A percentile compares a stretch with the other conserved stretches of the same genome.
phyloP scores from a whole-genome alignment of 2,329 filamentous ascomycete species.

The Elsinoe australis region DNA sequence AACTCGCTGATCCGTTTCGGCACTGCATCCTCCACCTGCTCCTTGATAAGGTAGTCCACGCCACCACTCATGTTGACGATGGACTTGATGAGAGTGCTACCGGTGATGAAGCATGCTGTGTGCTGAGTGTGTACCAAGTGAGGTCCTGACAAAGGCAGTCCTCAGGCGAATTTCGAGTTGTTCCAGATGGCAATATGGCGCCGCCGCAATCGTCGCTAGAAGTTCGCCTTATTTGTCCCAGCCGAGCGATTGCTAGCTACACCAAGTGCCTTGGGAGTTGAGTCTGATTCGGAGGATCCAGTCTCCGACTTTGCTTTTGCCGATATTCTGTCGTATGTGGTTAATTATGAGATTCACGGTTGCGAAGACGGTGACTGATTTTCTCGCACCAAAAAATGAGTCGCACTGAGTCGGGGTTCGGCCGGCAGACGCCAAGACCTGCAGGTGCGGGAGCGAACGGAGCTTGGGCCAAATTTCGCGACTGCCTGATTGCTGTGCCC shows the following conservation, averaged over 20 bases:
- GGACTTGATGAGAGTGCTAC: background rate
- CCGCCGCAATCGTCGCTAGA: too few relatives aligned
- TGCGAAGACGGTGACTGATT: conserved; percentile 6
- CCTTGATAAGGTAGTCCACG: conserved; percentile 46
- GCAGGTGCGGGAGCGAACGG: conserved; percentile 3
- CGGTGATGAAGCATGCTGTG: background rate
- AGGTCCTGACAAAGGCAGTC: background rate
- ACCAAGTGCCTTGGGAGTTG: too few relatives aligned
- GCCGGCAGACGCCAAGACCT: conserved; percentile 6
- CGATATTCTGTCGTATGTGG: too few relatives aligned
- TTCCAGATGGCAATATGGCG: too few relatives aligned
- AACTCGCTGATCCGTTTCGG: conserved; percentile 89
- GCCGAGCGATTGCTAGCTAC: too few relatives aligned
- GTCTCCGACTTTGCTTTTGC: too few relatives aligned
- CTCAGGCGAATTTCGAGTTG: too few relatives aligned
- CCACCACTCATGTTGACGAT: conserved; percentile 14
- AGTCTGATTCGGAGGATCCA: too few relatives aligned
- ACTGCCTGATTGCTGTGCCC: conserved; percentile 13
- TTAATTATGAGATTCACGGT: too few relatives aligned
- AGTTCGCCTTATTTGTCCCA: too few relatives aligned
- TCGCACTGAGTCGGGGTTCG: conserved; percentile 3
- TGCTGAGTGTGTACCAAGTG: too few relatives aligned
- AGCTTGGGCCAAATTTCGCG: conserved; percentile 4
- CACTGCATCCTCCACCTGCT: conserved; percentile 80
- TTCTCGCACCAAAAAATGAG: conserved; percentile 3